Evolutionary conservation across 2,329 filamentous ascomycete genomes (phyloP), one percentile per base, ranked within the genome.

Genomic region (Aurifilum marmelostoma): DNA sequence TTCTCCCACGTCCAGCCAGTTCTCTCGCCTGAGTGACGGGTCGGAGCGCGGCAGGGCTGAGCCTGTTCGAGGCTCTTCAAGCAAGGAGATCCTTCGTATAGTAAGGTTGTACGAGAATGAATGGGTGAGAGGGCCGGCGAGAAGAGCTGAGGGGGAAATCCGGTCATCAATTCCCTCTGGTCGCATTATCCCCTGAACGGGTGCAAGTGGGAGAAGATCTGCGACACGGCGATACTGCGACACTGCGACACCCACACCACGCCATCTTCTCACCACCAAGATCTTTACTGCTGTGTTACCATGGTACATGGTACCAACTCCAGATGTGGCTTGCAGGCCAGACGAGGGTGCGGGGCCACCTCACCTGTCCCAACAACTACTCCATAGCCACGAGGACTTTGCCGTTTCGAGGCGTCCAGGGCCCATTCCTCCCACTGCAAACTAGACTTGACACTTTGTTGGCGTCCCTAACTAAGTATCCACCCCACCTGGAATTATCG

Each of bases 301-400:
- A 47, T n/a, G 16, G 43, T 47, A 9, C 5, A 47, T n/a, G 43
- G 43, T 21, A 37, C 32, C 8, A 59, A 37, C 56, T 32, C 29
- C 32, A 59, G 56, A 37, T 59, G 56, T 59, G 56, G 56, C 56
- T 59, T 59, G 32, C 56, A 56, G 18, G 52, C 52, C 52, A 56
- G 29, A 21, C 29, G 32, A 18, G 52, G 27, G 29, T 3, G 6
- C 21, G 56, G 56, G 16, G 32, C 32, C 14, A 29, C 52, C 52
- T 56, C 43, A 47, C 43, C 43, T 47, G 18, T 47, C 43, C 43
- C 21, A 47, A 47, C 43, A 21, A 9, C 43, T 47, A 9, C 43
- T 47, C 43, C 43, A 47, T 21, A n/a, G 43, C 43, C 43, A 47
- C 43, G 43, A 47, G 43, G 43, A 21, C 43, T 47, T 47, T n/a